A percentile compares a stretch with the other conserved stretches of the same genome.
Evolutionary conservation across 1,284 basidiomycete genomes (phyloP).

Genomic region (Leccinum olivaceoglutinosum): DNA sequence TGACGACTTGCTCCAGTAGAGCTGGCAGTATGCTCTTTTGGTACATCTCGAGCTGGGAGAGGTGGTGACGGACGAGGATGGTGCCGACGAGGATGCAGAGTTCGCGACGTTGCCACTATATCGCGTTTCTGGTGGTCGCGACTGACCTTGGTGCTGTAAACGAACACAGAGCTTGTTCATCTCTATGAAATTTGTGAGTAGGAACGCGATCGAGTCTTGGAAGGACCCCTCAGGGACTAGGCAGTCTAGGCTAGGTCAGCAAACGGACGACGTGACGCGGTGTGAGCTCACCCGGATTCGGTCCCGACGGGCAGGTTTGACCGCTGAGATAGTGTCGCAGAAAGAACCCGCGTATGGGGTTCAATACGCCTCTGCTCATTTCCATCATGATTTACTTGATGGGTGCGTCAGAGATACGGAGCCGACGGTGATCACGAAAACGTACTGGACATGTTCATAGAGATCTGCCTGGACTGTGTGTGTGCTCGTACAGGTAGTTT

Average conservation of each 20-base stretch:
- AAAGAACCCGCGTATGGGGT: conserved; percentile 52
- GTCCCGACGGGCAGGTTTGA: conserved; percentile 66
- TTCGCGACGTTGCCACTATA: conserved; percentile 77
- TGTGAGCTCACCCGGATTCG: conserved; percentile 66
- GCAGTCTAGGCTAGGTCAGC: not conserved
- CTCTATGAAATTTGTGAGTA: too few species aligned
- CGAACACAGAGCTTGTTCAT: too few species aligned
- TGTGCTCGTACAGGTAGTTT: too few species aligned
- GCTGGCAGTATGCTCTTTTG: conserved; percentile 79
- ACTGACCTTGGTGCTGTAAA: too few species aligned
- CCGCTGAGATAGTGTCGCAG: conserved; percentile 91
- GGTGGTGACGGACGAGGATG: conserved; percentile 37
- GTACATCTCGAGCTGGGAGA: conserved; percentile 88
- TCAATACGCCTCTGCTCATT: conserved; percentile 79
- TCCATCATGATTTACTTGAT: conserved; percentile 99
- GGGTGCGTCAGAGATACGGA: too few species aligned
- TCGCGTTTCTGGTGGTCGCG: conserved; percentile 90
- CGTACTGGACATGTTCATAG: too few species aligned
- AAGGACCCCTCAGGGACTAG: too few species aligned
- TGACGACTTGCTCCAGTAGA: conserved; percentile 90
- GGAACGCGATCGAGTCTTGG: too few species aligned
- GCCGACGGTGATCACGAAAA: too few species aligned
- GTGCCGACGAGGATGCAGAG: conserved; percentile 38
- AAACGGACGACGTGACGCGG: not conserved
- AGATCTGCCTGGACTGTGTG: too few species aligned